Conservation (phyloP, 1,284 basidiomycete genomes). For the Erythrobasidium hasegawianum region DNA sequence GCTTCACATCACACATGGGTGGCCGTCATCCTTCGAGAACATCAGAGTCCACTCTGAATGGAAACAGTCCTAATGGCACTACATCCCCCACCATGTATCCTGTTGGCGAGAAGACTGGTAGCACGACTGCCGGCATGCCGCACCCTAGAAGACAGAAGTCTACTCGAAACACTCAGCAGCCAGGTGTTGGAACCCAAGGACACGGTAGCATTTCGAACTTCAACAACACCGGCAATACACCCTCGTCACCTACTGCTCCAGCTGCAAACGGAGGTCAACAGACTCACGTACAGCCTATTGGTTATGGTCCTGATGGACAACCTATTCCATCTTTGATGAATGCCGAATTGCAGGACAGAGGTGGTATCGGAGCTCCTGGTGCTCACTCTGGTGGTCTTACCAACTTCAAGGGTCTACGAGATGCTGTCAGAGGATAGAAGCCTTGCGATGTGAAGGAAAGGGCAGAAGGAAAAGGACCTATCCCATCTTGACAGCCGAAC, state of each 20-base stretch:
- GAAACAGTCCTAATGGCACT: neutral
- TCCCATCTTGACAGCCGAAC: too few relatives aligned
- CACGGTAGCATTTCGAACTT: neutral
- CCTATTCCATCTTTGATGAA: slow-evolving; percentile 11
- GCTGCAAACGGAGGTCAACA: slow-evolving; percentile 3
- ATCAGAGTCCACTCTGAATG: neutral
- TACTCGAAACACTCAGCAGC: neutral
- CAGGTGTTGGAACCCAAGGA: neutral
- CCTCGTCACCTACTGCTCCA: neutral
- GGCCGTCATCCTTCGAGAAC: neutral
- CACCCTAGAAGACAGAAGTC: neutral
- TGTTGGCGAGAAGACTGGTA: neutral
- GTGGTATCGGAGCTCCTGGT: slow-evolving; percentile 18
- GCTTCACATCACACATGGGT: neutral
- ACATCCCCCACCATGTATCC: neutral
- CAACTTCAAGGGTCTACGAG: neutral
- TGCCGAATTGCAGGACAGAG: slow-evolving; percentile 8
- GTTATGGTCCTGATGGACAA: neutral
- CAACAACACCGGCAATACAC: neutral
- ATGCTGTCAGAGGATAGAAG: neutral
- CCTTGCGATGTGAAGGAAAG: too few relatives aligned
- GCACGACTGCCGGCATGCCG: neutral
- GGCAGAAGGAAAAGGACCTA: too few relatives aligned
- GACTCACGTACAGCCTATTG: slow-evolving; percentile 2
- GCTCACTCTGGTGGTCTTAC: slow-evolving; percentile 4